Evolutionary conservation across 1,139 yeast species (phyloP).

Genomic region (Hansenula anomala): DNA sequence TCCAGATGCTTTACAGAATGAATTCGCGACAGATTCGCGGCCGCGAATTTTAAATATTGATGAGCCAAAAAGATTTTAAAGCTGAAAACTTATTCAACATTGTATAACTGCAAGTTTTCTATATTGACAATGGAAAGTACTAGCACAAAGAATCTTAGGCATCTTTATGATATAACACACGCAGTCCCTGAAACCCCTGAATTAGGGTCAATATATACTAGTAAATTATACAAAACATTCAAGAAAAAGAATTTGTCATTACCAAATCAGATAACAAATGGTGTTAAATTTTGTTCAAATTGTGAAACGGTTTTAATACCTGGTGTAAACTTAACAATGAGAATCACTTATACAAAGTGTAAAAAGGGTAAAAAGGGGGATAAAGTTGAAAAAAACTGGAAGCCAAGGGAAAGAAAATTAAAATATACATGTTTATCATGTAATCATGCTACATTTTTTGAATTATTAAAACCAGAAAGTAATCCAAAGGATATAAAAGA

Average conservation of each 20-base stretch:
- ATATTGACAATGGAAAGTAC: background rate
- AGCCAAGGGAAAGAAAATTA: slow-evolving; percentile 20
- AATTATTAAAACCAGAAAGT: slow-evolving; percentile 6
- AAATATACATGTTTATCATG: slow-evolving; percentile 31
- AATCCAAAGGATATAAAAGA: slow-evolving; percentile 3
- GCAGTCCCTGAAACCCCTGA: slow-evolving; percentile 9
- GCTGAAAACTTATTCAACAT: too few relatives aligned
- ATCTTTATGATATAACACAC: slow-evolving; percentile 16
- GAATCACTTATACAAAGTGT: slow-evolving; percentile 21
- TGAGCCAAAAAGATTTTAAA: too few relatives aligned
- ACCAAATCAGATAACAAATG: slow-evolving; percentile 12
- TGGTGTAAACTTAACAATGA: slow-evolving; percentile 35
- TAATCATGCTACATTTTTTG: slow-evolving; percentile 16
- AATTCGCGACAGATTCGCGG: too few relatives aligned
- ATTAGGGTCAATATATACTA: slow-evolving; percentile 9
- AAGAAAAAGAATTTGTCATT: slow-evolving; percentile 7
- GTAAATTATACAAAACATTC: slow-evolving; percentile 8
- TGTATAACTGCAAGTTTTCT: background rate
- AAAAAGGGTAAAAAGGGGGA: slow-evolving; percentile 9
- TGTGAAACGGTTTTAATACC: slow-evolving; percentile 45
- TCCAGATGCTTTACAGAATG: too few relatives aligned
- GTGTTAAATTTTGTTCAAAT: slow-evolving; percentile 35
- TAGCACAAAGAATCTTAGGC: slow-evolving; percentile 9
- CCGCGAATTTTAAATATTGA: too few relatives aligned
- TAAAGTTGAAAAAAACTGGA: slow-evolving; percentile 7